Evolutionary conservation across 2,329 filamentous ascomycete genomes (phyloP).

Genomic region (Pleurostoma richardsiae): DNA sequence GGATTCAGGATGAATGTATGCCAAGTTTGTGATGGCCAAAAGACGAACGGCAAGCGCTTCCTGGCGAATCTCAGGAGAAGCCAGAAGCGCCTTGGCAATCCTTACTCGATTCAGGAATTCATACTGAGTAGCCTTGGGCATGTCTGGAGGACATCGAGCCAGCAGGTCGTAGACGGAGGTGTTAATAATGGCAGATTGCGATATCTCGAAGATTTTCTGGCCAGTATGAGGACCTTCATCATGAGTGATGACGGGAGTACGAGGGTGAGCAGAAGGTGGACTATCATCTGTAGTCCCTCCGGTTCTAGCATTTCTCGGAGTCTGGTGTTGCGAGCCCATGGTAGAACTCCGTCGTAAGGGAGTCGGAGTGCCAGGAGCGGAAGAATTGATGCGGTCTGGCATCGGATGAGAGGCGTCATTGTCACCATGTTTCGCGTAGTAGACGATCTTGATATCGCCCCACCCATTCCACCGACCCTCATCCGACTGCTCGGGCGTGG

Average conservation of each 20-base stretch:
- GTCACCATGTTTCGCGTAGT: conserved; percentile 55
- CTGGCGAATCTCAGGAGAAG: conserved; percentile 61
- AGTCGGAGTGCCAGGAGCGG: conserved; percentile 66
- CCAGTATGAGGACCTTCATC: conserved; percentile 36
- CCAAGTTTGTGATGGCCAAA: conserved; percentile 83
- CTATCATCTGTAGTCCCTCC: conserved; percentile 29
- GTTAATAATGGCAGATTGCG: conserved; percentile 48
- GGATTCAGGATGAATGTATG: conserved; percentile 79
- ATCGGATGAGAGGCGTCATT: conserved; percentile 8
- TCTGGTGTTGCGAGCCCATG: conserved; percentile 35
- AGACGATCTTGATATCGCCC: conserved; percentile 74
- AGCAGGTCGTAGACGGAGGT: conserved; percentile 53
- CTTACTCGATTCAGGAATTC: conserved; percentile 82
- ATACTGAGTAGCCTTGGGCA: conserved; percentile 72
- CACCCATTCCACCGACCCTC: conserved; percentile 65
- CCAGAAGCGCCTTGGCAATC: conserved; percentile 72
- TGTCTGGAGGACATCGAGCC: conserved; percentile 49
- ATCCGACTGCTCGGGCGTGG: conserved; percentile 47
- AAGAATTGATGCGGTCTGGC: conserved; percentile 24
- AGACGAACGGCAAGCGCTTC: conserved; percentile 76
- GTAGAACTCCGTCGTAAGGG: conserved; percentile 67
- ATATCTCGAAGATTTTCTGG: conserved; percentile 60
- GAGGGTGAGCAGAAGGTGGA: conserved; percentile 40
- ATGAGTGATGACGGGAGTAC: conserved; percentile 31
- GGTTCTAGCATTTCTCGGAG: conserved; percentile 30